Evolutionary conservation across 2,329 filamentous ascomycete genomes (phyloP).

Genomic region (Scedosporium aurantiacum): DNA sequence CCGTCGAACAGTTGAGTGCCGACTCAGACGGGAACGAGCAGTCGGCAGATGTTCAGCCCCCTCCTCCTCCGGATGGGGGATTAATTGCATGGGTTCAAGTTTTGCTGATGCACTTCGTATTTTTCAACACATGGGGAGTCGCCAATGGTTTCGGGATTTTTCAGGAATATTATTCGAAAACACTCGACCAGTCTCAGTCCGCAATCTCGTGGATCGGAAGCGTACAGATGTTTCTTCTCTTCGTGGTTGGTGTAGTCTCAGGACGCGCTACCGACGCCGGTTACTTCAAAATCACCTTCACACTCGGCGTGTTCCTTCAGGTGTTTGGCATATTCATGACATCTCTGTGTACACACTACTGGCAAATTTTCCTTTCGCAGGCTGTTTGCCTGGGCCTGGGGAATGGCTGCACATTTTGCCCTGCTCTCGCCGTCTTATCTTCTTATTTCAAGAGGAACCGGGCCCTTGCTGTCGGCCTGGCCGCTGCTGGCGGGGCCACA

Average conservation of each 20-base stretch:
- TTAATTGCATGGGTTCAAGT: slow-evolving; percentile 20
- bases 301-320: slow-evolving; percentile 27
- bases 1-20: background rate
- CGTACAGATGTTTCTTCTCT: slow-evolving; percentile 38
- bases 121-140: slow-evolving; percentile 35
- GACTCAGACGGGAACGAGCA: background rate
- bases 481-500: slow-evolving; percentile 44
- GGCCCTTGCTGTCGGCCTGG: slow-evolving; percentile 46
- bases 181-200: slow-evolving; percentile 21
- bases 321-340: slow-evolving; percentile 37
- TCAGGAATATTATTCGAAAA: slow-evolving; percentile 35
- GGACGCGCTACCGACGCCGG: slow-evolving; percentile 41
- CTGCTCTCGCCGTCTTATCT: slow-evolving; percentile 47
- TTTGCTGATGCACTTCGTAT: slow-evolving; percentile 23
- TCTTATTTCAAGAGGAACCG: slow-evolving; percentile 49
- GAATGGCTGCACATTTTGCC: slow-evolving; percentile 44
- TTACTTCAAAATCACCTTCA: slow-evolving; percentile 29
- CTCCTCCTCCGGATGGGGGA: slow-evolving; percentile 11
- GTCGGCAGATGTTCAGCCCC: background rate
- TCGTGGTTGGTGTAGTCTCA: slow-evolving; percentile 34
- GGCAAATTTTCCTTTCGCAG: slow-evolving; percentile 37
- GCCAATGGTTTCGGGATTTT: slow-evolving; percentile 49
- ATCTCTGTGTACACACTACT: slow-evolving; percentile 32
- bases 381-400: slow-evolving; percentile 38
- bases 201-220: slow-evolving; percentile 36